phyloP scores from a whole-genome alignment of 345 rosid genomes.

The Raphanus sativus region DNA sequence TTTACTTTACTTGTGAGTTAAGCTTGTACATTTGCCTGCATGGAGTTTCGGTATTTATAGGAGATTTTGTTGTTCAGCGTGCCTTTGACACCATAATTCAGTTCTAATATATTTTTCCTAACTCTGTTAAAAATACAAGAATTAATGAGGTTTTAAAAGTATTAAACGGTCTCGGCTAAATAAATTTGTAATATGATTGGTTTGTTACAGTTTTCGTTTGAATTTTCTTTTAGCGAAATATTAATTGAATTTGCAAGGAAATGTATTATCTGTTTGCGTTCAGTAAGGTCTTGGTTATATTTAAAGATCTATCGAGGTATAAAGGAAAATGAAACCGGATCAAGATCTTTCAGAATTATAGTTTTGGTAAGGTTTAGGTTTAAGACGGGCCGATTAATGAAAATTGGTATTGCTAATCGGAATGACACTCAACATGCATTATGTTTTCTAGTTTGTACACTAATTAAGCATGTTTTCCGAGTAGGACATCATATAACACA shows the following conservation, averaged over 20 bases:
- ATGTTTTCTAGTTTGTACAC: neutral
- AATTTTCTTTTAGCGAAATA: neutral
- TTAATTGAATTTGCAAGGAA: neutral
- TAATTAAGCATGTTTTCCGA: neutral
- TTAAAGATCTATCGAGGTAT: neutral
- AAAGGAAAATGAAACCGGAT: neutral
- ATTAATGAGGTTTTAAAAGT: too few relatives aligned
- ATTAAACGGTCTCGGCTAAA: too few relatives aligned
- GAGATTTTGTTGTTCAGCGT: neutral
- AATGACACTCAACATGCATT: neutral
- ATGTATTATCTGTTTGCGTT: neutral
- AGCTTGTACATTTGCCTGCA: neutral
- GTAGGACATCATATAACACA: neutral
- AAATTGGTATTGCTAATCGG: neutral
- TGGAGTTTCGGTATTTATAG: slow-evolving; percentile 24
- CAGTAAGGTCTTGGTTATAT: neutral
- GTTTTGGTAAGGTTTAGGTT: neutral
- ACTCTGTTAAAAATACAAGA: too few relatives aligned
- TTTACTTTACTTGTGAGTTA: neutral
- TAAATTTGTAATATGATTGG: too few relatives aligned
- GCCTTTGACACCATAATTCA: neutral
- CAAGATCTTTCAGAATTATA: neutral
- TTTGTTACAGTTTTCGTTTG: neutral
- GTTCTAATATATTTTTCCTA: neutral
- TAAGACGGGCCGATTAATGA: neutral